Conservation (phyloP, 2,329 filamentous ascomycete species). For the Cadophora sp. region DNA sequence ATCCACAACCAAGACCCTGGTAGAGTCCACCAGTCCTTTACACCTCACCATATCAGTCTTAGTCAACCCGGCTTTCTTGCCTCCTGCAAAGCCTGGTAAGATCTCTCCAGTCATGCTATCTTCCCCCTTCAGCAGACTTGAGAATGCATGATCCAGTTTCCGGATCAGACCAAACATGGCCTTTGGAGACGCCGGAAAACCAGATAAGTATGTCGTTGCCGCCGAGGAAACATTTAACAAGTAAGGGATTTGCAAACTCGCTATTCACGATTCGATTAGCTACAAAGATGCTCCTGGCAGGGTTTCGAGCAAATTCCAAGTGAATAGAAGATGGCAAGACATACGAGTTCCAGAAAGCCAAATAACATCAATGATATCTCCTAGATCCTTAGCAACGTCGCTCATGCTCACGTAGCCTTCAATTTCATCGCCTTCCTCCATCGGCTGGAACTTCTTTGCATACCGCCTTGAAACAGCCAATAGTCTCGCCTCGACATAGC, state of each 20-base stretch:
- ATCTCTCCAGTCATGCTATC: constrained; percentile 69
- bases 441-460: constrained; percentile 63
- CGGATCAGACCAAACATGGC: constrained; percentile 73
- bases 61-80: constrained; percentile 67
- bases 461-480: constrained; percentile 63
- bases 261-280: constrained; percentile 50
- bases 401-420: constrained; percentile 67
- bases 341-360: constrained; percentile 89
- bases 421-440: constrained; percentile 57
- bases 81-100: constrained; percentile 74
- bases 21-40: constrained; percentile 80
- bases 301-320: background rate
- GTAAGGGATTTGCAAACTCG: constrained; percentile 82
- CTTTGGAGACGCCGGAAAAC: constrained; percentile 73
- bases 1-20: constrained; percentile 73
- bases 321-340: constrained; percentile 46
- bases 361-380: constrained; percentile 76
- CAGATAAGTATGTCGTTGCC: constrained; percentile 72
- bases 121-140: constrained; percentile 72
- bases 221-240: constrained; percentile 79
- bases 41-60: constrained; percentile 87
- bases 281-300: background rate
- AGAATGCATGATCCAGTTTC: constrained; percentile 86
- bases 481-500: constrained; percentile 62
- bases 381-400: constrained; percentile 72